Conservation (phyloP, 1,284 basidiomycete species). For the Fomitopsis palustris region DNA sequence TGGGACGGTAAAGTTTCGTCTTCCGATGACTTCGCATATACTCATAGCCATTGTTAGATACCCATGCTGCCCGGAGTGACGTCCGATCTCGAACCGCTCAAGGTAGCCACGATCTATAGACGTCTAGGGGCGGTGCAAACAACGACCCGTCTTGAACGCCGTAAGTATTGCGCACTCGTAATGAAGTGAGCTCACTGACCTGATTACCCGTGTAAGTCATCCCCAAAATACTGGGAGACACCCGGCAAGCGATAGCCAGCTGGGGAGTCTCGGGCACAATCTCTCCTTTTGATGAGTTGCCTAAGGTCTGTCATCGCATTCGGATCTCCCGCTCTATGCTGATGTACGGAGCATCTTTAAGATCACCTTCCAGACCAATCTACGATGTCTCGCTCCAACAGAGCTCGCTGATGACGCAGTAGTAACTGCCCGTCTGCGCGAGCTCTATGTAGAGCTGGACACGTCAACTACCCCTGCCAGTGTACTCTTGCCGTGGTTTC, state of each 20-base stretch:
- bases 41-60: conserved; percentile 39
- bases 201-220: conserved; percentile 42
- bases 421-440: conserved; percentile 55
- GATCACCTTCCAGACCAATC: conserved; percentile 69
- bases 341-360: conserved; percentile 22
- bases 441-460: conserved; percentile 63
- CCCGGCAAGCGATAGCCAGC: conserved; percentile 48
- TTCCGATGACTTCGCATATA: neutral
- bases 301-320: conserved; percentile 46
- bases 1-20: conserved; percentile 52
- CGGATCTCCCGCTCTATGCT: conserved; percentile 4
- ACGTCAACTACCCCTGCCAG: conserved; percentile 66
- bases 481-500: conserved; percentile 69
- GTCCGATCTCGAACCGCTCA: conserved; percentile 56
- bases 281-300: conserved; percentile 67
- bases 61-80: conserved; percentile 72
- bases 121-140: conserved; percentile 59
- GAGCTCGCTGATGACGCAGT: conserved; percentile 65
- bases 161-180: conserved; percentile 45
- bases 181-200: neutral
- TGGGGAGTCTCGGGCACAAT: conserved; percentile 61
- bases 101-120: conserved; percentile 64
- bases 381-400: conserved; percentile 58
- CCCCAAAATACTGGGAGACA: conserved; percentile 59
- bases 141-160: conserved; percentile 50